These are phyloP conservation scores for Zasmidium angulare DNA, from an alignment of 2,329 filamentous ascomycete species.

Conservation along the genomic window DNA sequence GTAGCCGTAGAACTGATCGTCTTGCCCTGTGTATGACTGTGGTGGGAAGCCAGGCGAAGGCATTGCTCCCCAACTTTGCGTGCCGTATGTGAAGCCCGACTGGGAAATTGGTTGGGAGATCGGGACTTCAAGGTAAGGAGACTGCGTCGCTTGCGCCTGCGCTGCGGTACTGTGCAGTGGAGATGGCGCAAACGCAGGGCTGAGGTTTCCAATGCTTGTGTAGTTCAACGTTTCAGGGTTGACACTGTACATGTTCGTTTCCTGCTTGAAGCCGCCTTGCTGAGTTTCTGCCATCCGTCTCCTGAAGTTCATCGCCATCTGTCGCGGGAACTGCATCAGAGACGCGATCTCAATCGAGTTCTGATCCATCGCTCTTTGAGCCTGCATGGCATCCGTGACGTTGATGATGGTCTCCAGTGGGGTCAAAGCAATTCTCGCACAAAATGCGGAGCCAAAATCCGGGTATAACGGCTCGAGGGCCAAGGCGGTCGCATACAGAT, in stretches of 20 bases:
- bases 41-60: constrained; percentile 36
- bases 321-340: constrained; percentile 48
- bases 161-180: constrained; percentile 40
- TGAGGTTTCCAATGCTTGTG: constrained; percentile 43
- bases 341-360: constrained; percentile 44
- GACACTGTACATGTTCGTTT: constrained; percentile 18
- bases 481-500: constrained; percentile 87
- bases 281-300: constrained; percentile 25
- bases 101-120: constrained; percentile 30
- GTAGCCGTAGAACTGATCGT: constrained; percentile 39
- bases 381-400: constrained; percentile 67
- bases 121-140: constrained; percentile 48
- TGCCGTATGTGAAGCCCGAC: constrained; percentile 32
- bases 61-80: constrained; percentile 33
- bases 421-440: constrained; percentile 63
- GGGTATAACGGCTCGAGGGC: constrained; percentile 89
- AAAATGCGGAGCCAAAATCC: constrained; percentile 85
- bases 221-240: constrained; percentile 27
- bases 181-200: constrained; percentile 52
- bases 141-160: constrained; percentile 28
- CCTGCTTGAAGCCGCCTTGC: constrained; percentile 12
- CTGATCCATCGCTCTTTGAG: constrained; percentile 41
- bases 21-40: constrained; percentile 37
- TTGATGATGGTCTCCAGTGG: constrained; percentile 85
- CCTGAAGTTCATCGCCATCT: constrained; percentile 45